Base-by-base conservation (phyloP, 345 rosid species). In the Brassica carinata region DNA sequence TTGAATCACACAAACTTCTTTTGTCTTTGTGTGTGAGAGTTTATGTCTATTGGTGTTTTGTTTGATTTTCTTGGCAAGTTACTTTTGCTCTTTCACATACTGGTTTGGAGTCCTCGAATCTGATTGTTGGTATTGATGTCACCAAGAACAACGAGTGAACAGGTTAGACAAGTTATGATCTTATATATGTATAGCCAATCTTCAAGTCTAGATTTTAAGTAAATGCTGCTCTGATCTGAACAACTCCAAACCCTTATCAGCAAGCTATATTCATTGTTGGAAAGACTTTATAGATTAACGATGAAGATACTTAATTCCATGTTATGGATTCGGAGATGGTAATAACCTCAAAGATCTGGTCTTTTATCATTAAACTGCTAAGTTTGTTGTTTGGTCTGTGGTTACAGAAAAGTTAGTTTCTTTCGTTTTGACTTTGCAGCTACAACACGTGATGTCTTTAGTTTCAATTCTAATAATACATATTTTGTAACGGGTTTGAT, bases 141-240 rank as follows among this genome's bases (percentile, higher is more conserved):
- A 95, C 99, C 1, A 95, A 93, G 86, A 95, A 98, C 90, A 95
- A 95, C 4, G 97, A 95, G 43, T 93, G 98, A 98, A 91, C 97
- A 84, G 98, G 98, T 90, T 43, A 30, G 72, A 17, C 48, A 36
- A 69, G 58, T 66, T 5, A 17, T 72, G 43, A 63, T 71, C 45
- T 53, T 2, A 29, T 29, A 29, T 30, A 2, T n/a, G 7, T 8
- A 64, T 64, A 3, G 62, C 59, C 13, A 13, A 18, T 58, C 69
- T 74, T 78, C 17, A 58, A 57, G 67, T 67, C 19, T 36, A 29
- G 38, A 65, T 38, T 2, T 67, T 69, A 27, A 13, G 71, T 64
- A 13, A 61, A n/a, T 63, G 69, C 51, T 65, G 33, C 38, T 79
- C 19, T 53, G 65, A 5, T 63, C 43, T 48, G 34, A 43, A 67